Conservation (phyloP, 108 stramenopile species). For the Cyclostephanos tholiformis region DNA sequence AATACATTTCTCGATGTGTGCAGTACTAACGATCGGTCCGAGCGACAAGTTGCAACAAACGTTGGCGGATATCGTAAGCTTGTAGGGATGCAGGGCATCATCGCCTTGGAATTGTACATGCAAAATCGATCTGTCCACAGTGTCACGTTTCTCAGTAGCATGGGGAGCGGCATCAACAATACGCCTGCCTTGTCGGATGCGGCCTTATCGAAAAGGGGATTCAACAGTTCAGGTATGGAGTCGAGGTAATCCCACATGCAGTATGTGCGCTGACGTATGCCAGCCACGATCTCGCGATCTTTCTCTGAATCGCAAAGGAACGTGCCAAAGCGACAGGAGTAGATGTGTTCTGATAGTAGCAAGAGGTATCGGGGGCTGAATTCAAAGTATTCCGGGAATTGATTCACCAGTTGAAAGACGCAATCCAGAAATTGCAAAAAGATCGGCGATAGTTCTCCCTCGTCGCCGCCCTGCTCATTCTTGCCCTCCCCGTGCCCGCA, state of each 20-base stretch:
- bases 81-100: conserved; percentile 52
- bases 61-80: conserved; percentile 20
- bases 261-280: conserved; percentile 80
- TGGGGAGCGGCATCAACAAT: conserved; percentile 80
- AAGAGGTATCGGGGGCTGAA: conserved; percentile 83
- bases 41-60: not conserved
- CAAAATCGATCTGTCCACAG: conserved; percentile 81
- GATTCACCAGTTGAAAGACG: conserved; percentile 90
- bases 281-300: conserved; percentile 81
- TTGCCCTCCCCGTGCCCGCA: conserved; percentile 91
- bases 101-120: conserved; percentile 69
- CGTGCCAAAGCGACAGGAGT: conserved; percentile 93
- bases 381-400: conserved; percentile 88
- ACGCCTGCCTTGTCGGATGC: conserved; percentile 48
- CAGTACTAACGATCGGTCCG: conserved; percentile 26
- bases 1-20: conserved; percentile 22
- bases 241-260: conserved; percentile 89
- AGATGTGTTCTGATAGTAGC: conserved; percentile 80
- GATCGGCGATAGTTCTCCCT: conserved; percentile 93
- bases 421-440: conserved; percentile 99
- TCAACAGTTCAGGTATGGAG: conserved; percentile 47
- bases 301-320: conserved; percentile 91
- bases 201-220: conserved; percentile 42
- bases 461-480: conserved; percentile 68
- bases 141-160: conserved; percentile 74